Base-by-base conservation (phyloP, 2,329 filamentous ascomycete species). In the Dactylellina sp. region DNA sequence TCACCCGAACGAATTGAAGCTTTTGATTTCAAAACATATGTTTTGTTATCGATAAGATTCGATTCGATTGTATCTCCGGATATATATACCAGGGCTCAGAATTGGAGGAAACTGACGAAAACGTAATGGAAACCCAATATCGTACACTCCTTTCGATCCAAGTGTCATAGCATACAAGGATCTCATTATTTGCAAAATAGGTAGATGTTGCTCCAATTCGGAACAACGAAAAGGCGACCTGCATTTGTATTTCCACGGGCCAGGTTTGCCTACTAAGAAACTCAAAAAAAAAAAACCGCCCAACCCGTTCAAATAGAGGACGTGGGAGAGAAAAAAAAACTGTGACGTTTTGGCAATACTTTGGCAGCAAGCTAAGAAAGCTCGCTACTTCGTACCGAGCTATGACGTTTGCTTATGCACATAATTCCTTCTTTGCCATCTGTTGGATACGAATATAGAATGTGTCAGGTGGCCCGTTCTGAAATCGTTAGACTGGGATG, bases 331-430 rank as follows among this genome's bases (percentile, higher is more conserved):
- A 9, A 9, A 32, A 32, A 32, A 32, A 32, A 32, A 9, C 28
- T 46, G 68, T 66, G 70, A 74, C 70, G 61, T 66, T 66, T 60
- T 44, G 60, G 44, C 28, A 60, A 39, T 18, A 53, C 56, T 24
- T 40, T 32, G 28, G 46, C 35, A 32, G 40, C 53, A 64, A 53
- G 59, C 66, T 63, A 40, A 55, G 24, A 7, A 18, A 42, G 47
- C 50, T 55, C 50, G 32, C 50, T 59, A 35, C 55, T 64, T 60
- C 18, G 37, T 52, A 72, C 60, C 59, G 60, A 72, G 35, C 61
- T 74, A 74, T 74, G 70, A 74, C 70, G 70, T 74, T 61, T 60
- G 70, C 70, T 74, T 56, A 74, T 74, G 70, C 61, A 74, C 61
- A 65, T 42, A 66, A 74, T 66, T 74, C 55, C 61, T 61, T 65